A percentile compares a stretch with the other conserved stretches of the same genome.
phyloP scores from a whole-genome alignment of 148 eudicot genomes.

The Cornus kousa region DNA sequence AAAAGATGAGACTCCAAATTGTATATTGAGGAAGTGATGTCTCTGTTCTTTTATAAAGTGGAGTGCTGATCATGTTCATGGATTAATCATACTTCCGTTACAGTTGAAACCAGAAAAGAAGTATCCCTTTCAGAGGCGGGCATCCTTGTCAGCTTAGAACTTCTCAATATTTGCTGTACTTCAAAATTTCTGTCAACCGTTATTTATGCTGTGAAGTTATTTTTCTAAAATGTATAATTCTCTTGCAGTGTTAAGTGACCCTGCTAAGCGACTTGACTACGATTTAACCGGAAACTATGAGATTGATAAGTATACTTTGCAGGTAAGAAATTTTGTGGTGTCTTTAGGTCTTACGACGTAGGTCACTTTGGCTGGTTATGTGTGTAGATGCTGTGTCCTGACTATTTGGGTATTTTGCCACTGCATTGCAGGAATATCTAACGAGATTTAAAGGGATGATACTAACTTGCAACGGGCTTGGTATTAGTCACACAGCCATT shows the following conservation, averaged over 20 bases:
- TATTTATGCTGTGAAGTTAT: neutral
- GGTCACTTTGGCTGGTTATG: neutral
- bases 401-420: neutral
- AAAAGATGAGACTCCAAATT: no score
- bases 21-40: constrained; percentile 8
- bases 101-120: neutral
- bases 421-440: constrained; percentile 51
- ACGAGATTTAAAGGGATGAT: constrained; percentile 65
- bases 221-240: neutral
- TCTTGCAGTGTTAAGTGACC: constrained; percentile 58
- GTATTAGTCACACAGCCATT: constrained; percentile 45
- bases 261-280: constrained; percentile 55
- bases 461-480: constrained; percentile 64
- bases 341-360: neutral
- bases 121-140: neutral
- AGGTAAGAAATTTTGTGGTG: constrained; percentile 26
- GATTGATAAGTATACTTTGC: constrained; percentile 53
- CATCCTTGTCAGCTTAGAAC: neutral
- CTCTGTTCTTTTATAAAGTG: neutral
- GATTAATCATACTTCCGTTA: neutral
- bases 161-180: neutral
- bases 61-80: neutral
- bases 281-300: constrained; percentile 56
- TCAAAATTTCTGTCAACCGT: neutral
- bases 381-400: neutral